Evolutionary conservation across 192 early-diverging fungal species (phyloP).

Genomic region (Umbelopsis ramanniana): DNA sequence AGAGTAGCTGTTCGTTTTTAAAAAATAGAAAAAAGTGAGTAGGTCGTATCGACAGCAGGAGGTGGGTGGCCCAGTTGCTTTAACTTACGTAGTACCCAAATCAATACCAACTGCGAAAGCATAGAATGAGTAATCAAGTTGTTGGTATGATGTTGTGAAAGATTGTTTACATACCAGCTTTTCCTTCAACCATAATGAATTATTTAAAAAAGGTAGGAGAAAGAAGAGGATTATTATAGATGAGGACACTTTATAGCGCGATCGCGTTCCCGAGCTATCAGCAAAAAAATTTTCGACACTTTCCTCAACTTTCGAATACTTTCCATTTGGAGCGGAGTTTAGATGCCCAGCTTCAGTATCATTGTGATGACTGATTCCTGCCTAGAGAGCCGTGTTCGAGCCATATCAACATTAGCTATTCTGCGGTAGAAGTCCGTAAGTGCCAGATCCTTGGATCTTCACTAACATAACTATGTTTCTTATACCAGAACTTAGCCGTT

Average conservation of each 20-base stretch:
- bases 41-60: not conserved
- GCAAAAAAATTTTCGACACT: conserved; percentile 15
- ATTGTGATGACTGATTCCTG: too few relatives aligned
- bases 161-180: conserved; percentile 9
- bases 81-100: conserved; percentile 62
- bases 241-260: conserved; percentile 20
- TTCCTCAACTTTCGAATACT: conserved; percentile 18
- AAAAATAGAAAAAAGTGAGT: not conserved
- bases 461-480: too few relatives aligned
- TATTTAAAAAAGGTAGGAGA: conserved; percentile 5
- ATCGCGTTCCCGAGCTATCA: conserved; percentile 4
- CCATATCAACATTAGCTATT: too few relatives aligned
- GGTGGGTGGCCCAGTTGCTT: conserved; percentile 29
- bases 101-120: conserved; percentile 35
- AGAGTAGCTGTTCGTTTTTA: not conserved
- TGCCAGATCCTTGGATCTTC: too few relatives aligned
- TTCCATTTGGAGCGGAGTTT: conserved; percentile 11
- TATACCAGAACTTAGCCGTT: too few relatives aligned
- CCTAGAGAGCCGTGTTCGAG: too few relatives aligned
- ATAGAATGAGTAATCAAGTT: not conserved
- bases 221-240: not conserved
- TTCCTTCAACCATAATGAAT: conserved; percentile 21
- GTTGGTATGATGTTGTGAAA: not conserved
- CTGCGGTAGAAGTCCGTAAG: too few relatives aligned
- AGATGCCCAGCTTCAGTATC: not conserved